These are phyloP conservation scores for Dujonia santamariae DNA, from an alignment of 1,139 yeast genomes.

Conservation along the genomic window DNA sequence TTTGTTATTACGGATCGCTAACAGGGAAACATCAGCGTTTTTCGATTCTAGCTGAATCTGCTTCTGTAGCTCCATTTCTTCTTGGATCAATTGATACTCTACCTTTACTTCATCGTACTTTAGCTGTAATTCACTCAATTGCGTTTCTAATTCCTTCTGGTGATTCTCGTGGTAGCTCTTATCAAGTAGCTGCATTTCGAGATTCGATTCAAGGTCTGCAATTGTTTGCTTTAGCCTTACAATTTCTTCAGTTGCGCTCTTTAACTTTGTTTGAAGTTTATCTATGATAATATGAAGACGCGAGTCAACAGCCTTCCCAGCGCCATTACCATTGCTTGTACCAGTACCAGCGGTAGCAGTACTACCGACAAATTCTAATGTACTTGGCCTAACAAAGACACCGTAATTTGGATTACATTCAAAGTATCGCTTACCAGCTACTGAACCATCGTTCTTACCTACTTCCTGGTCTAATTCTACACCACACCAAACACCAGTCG, in stretches of 20 bases:
- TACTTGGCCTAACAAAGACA: slow-evolving; percentile 52
- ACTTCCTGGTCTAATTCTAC: slow-evolving; percentile 58
- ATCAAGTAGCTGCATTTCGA: slow-evolving; percentile 56
- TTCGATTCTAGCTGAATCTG: slow-evolving; percentile 38
- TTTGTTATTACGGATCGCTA: slow-evolving; percentile 24
- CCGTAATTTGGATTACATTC: slow-evolving; percentile 52
- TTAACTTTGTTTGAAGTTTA: slow-evolving; percentile 41
- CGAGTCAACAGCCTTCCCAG: slow-evolving; percentile 3
- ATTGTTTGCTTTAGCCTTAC: slow-evolving; percentile 16
- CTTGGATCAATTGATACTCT: slow-evolving; percentile 42
- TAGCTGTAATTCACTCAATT: slow-evolving; percentile 25
- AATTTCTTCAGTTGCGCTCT: slow-evolving; percentile 28
- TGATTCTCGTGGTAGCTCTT: slow-evolving; percentile 48
- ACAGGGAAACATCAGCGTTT: not conserved
- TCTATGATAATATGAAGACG: slow-evolving; percentile 38
- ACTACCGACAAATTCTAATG: not conserved
- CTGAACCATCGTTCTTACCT: slow-evolving; percentile 82
- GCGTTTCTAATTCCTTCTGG: slow-evolving; percentile 30
- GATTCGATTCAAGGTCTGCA: slow-evolving; percentile 29
- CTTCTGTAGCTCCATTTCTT: slow-evolving; percentile 43
- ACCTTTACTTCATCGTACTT: slow-evolving; percentile 36
- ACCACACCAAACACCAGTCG: slow-evolving; percentile 76
- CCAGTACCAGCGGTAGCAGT: slow-evolving; percentile 53
- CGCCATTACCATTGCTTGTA: slow-evolving; percentile 37
- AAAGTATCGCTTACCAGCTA: slow-evolving; percentile 65